Conservation (phyloP, 2,329 filamentous ascomycete genomes). For the Aspergillus terreus region DNA sequence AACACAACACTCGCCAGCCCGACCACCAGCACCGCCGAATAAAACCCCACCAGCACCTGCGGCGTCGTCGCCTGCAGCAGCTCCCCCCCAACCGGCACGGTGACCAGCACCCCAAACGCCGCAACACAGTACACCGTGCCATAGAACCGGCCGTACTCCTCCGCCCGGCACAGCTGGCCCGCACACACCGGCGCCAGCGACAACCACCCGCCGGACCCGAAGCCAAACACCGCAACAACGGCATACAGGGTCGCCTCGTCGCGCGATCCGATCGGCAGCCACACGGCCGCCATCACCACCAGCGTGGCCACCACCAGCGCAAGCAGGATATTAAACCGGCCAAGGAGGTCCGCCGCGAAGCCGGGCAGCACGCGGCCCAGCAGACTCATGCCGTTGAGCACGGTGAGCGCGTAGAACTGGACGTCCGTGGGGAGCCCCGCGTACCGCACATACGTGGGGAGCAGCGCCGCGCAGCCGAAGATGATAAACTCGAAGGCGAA, state of each 20-base stretch:
- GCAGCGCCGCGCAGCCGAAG: constrained; percentile 46
- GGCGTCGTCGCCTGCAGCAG: constrained; percentile 46
- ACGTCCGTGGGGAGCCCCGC: constrained; percentile 37
- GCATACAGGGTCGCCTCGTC: constrained; percentile 40
- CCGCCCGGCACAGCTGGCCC: constrained; percentile 45
- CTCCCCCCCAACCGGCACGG: constrained; percentile 45
- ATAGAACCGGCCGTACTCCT: constrained; percentile 47
- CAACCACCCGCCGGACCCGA: constrained; percentile 49
- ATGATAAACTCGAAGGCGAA: constrained; percentile 49
- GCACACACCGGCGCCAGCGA: constrained; percentile 45
- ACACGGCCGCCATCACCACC: constrained; percentile 40
- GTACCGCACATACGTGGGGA: constrained; percentile 44
- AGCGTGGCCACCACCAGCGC: constrained; percentile 35
- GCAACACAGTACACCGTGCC: constrained; percentile 48
- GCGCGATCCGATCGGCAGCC: constrained; percentile 45
- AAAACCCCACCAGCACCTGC: constrained; percentile 44
- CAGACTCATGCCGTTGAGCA: constrained; percentile 43
- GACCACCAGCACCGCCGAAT: constrained; percentile 40
- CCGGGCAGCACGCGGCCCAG: constrained; percentile 45
- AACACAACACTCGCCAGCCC: constrained; percentile 26
- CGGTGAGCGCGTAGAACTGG: constrained; percentile 44
- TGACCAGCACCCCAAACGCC: constrained; percentile 44
- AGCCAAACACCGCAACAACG: constrained; percentile 47
- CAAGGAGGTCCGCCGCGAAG: constrained; percentile 40
- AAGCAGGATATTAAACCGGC: constrained; percentile 46